Evolutionary conservation across 345 rosid species (phyloP), one percentile per base, ranked within the genome.

Genomic region (Mercurialis annua): DNA sequence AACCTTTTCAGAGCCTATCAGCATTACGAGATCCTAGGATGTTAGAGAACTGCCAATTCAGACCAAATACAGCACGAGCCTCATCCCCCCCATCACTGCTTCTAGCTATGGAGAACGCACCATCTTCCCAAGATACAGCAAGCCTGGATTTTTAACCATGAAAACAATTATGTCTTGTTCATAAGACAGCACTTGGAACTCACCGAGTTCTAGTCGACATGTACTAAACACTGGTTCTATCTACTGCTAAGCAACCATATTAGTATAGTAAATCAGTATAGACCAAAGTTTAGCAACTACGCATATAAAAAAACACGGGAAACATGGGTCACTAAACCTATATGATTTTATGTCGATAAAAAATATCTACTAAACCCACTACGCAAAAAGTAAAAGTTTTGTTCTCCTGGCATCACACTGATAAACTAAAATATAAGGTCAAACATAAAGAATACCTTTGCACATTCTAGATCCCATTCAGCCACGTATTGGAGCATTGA

Each of bases 381-480:
- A 26, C 44, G 1, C 11, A 3, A 12, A 36, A 18, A 20, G 30
- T 5, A 16, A 7, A 23, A 17, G 31, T 26, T 54, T 40, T 29
- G 7, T 51, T 53, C 17, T 36, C 1, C 20, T 16, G 46, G 58
- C 53, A 50, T 42, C 12, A 48, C 50, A 57, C 30, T 61, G 44
- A 21, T 30, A 33, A 27, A 11, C 11, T 2, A 7, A 1, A 40
- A 40, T 10, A 40, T 34, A 34, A 3, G 40, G 40, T 3, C 40
- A 20, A 38, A 59, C 31, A 43, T 9, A 12, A 67, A 20, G n/a
- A 36, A 30, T 81, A 76, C 85, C 82, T 73, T 71, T 51, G 62
- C 59, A 59, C 3, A 16, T 42, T 30, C 10, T 5, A 33, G 57
- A 42, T 60, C 68, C 18, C 65, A 15, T n/a, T 71, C 56, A 60